These are phyloP conservation scores for Monosporozyma yasuniensis DNA, from an alignment of 805 yeast genomes.

Conservation along the genomic window DNA sequence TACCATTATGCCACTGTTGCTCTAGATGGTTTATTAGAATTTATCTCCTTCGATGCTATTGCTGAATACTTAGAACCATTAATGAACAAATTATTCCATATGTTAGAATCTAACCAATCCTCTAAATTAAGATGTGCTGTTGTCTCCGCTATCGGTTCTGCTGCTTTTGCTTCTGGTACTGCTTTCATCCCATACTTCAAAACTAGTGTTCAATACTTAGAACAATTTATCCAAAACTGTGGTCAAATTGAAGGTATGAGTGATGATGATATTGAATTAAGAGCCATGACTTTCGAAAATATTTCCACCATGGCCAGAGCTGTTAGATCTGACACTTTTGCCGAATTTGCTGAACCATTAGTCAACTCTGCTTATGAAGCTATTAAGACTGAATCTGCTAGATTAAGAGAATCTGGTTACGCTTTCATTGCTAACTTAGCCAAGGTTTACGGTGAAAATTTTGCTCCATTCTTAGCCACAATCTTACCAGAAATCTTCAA, in stretches of 20 bases:
- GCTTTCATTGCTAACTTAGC: conserved; percentile 91
- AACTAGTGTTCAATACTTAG: conserved; percentile 69
- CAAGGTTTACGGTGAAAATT: conserved; percentile 85
- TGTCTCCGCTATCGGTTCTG: conserved; percentile 93
- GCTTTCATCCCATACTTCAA: conserved; percentile 80
- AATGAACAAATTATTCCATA: conserved; percentile 78
- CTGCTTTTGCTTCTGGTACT: conserved; percentile 91
- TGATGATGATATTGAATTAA: conserved; percentile 83
- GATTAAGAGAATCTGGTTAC: conserved; percentile 91
- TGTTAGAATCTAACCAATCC: conserved; percentile 70
- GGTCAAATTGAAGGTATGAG: conserved; percentile 65
- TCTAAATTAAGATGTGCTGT: conserved; percentile 64
- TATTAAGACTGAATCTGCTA: conserved; percentile 64
- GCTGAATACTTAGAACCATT: conserved; percentile 74
- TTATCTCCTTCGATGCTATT: conserved; percentile 80
- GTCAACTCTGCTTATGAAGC: conserved; percentile 81
- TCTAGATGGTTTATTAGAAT: conserved; percentile 84
- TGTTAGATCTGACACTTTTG: conserved; percentile 84
- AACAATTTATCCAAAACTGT: conserved; percentile 67
- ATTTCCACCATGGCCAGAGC: conserved; percentile 94
- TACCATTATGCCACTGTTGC: conserved; percentile 89
- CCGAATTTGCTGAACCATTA: conserved; percentile 77
- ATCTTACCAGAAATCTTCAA: conserved; percentile 77
- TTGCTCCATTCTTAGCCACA: conserved; percentile 73
- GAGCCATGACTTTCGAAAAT: conserved; percentile 88